These are phyloP conservation scores for Penicillium silybi DNA, from an alignment of 495 filamentous ascomycete species.

Conservation along the genomic window DNA sequence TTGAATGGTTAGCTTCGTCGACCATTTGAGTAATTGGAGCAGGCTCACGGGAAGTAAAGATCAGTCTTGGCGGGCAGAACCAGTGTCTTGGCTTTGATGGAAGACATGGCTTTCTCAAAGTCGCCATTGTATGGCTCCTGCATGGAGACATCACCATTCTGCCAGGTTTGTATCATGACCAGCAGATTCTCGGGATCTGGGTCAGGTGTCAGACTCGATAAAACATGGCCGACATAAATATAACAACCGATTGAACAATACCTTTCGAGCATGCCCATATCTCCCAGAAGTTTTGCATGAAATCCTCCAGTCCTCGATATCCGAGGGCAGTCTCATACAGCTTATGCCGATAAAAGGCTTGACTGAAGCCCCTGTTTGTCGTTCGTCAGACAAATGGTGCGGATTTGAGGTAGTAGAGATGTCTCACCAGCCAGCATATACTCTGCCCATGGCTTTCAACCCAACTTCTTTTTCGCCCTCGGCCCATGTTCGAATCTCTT, in stretches of 20 bases:
- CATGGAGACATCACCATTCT: slow-evolving; percentile 60
- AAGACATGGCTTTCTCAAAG: slow-evolving; percentile 60
- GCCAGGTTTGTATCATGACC: slow-evolving; percentile 70
- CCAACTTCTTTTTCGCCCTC: slow-evolving; percentile 54
- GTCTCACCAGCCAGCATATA: slow-evolving; percentile 66
- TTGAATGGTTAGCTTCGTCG: slow-evolving; percentile 9
- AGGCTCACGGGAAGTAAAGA: slow-evolving; percentile 65
- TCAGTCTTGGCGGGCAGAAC: slow-evolving; percentile 65
- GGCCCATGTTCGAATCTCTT: slow-evolving; percentile 49
- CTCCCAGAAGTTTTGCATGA: slow-evolving; percentile 70
- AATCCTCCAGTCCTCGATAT: slow-evolving; percentile 62
- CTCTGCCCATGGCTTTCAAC: slow-evolving; percentile 64
- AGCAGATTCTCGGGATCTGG: slow-evolving; percentile 65
- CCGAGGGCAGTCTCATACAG: slow-evolving; percentile 58
- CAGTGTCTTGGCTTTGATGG: slow-evolving; percentile 63
- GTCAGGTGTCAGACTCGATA: slow-evolving; percentile 7
- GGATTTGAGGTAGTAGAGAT: background rate
- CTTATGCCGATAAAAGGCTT: slow-evolving; percentile 67
- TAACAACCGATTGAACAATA: slow-evolving; percentile 7
- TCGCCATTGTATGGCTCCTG: slow-evolving; percentile 63
- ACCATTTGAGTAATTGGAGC: background rate
- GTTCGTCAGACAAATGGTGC: background rate
- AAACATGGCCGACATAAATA: background rate
- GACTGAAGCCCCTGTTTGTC: slow-evolving; percentile 56
- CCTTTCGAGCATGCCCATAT: slow-evolving; percentile 63